A percentile compares a stretch with the other conserved stretches of the same genome.
These are phyloP conservation scores for Luvunga scandens DNA, from an alignment of 345 rosid genomes.

Conservation along the genomic window DNA sequence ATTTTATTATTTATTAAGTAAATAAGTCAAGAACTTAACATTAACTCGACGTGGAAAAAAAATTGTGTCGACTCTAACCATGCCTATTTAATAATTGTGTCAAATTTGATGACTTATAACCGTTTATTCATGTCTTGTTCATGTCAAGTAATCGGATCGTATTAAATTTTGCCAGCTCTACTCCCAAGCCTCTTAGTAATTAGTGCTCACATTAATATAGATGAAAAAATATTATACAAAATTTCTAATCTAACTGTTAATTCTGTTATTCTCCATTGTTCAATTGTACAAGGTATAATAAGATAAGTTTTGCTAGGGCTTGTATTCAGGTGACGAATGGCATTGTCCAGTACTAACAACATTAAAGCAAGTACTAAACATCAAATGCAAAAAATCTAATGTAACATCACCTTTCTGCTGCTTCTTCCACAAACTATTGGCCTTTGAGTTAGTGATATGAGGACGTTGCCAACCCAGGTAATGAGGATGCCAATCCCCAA, in stretches of 20 bases:
- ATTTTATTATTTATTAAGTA: too few relatives aligned
- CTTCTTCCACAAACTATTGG: neutral
- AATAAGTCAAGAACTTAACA: too few relatives aligned
- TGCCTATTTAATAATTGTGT: too few relatives aligned
- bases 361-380: neutral
- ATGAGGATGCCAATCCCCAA: neutral
- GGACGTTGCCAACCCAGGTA: neutral
- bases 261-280: neutral
- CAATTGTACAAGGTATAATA: neutral
- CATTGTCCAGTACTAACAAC: neutral
- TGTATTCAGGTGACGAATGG: neutral
- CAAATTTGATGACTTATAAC: too few relatives aligned
- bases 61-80: too few relatives aligned
- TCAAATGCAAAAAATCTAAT: slow-evolving; percentile 1
- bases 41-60: too few relatives aligned
- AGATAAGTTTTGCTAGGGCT: neutral
- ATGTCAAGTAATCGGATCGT: rapidly evolving
- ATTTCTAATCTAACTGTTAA: neutral
- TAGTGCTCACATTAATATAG: neutral
- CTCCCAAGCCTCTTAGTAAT: neutral
- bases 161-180: too few relatives aligned
- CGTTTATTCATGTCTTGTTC: too few relatives aligned
- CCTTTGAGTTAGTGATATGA: neutral
- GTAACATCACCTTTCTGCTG: neutral
- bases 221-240: neutral